phyloP scores from a whole-genome alignment of 768 basidiomycete species.

The Mycena amicta region DNA sequence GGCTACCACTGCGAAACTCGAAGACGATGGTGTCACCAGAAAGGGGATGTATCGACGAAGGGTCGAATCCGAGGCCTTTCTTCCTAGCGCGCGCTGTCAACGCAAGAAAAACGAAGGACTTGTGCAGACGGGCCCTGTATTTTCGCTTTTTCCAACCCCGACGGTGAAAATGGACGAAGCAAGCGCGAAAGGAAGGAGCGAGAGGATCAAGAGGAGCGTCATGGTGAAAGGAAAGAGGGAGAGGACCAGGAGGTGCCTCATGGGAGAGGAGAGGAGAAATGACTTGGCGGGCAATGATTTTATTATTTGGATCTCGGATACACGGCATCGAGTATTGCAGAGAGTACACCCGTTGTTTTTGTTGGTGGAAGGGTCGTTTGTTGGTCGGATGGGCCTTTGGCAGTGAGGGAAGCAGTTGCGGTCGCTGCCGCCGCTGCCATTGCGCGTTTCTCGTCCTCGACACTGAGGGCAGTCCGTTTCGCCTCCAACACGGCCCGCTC shows the following conservation, averaged over 20 bases:
- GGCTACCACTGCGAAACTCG: conserved; percentile 41
- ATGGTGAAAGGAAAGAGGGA: neutral
- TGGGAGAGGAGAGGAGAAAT: conserved; percentile 10
- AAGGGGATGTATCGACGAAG: conserved; percentile 38
- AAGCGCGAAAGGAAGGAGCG: conserved; percentile 28
- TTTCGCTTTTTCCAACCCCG: conserved; percentile 45
- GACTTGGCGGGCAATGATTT: neutral
- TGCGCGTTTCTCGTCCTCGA: conserved; percentile 33
- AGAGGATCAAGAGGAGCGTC: neutral
- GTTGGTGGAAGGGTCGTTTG: neutral
- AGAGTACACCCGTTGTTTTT: conserved; percentile 47
- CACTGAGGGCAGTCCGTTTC: conserved; percentile 28
- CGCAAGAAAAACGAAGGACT: neutral
- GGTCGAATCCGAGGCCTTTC: conserved; percentile 45
- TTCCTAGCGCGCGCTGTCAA: no score
- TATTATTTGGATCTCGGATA: conserved; percentile 54
- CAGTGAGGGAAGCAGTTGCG: conserved; percentile 12
- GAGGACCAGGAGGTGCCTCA: neutral
- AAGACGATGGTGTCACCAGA: conserved; percentile 39
- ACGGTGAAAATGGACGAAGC: conserved; percentile 36
- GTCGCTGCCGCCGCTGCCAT: conserved; percentile 25
- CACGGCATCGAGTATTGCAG: conserved; percentile 41
- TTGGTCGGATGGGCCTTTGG: neutral
- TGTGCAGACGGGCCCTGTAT: conserved; percentile 34
- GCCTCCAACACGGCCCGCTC: conserved; percentile 41